Evolutionary conservation across 2,329 filamentous ascomycete species (phyloP).

Genomic region (Plectosphaerella sp.): DNA sequence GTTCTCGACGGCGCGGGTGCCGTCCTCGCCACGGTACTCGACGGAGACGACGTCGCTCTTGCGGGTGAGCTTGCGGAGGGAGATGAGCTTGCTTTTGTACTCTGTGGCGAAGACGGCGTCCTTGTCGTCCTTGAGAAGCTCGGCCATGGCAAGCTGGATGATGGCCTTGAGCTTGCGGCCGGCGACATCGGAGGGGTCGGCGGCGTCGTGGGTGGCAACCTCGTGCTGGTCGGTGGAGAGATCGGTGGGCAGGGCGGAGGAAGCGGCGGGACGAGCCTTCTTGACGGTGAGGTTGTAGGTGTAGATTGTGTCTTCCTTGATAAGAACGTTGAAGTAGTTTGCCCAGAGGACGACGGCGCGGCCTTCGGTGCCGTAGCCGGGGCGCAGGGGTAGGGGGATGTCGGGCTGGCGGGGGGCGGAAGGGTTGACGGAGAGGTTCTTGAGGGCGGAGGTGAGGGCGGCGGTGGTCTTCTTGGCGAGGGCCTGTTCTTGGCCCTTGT

Average conservation of each 20-base stretch:
- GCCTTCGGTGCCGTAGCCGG: slow-evolving; percentile 43
- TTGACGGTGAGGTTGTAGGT: slow-evolving; percentile 40
- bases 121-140: slow-evolving; percentile 26
- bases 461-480: slow-evolving; percentile 5
- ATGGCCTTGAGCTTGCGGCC: slow-evolving; percentile 39
- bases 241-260: background rate
- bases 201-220: slow-evolving; percentile 9
- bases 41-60: slow-evolving; percentile 27
- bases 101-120: slow-evolving; percentile 36
- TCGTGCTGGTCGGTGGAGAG: background rate
- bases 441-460: slow-evolving; percentile 1
- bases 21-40: slow-evolving; percentile 24
- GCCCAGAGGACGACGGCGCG: slow-evolving; percentile 41
- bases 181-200: slow-evolving; percentile 24
- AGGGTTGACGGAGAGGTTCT: background rate
- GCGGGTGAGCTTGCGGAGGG: slow-evolving; percentile 30
- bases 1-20: slow-evolving; percentile 20
- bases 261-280: slow-evolving; percentile 1
- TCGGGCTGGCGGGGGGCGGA: slow-evolving; percentile 5
- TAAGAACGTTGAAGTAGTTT: slow-evolving; percentile 46
- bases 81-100: slow-evolving; percentile 45
- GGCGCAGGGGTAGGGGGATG: slow-evolving; percentile 36
- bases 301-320: slow-evolving; percentile 31
- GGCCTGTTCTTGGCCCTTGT: slow-evolving; percentile 18
- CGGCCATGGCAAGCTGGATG: slow-evolving; percentile 30